Percentiles rank a stretch among this genome's conserved stretches.
phyloP scores from a whole-genome alignment of 345 rosid species.

The Arabidopsis suecica region DNA sequence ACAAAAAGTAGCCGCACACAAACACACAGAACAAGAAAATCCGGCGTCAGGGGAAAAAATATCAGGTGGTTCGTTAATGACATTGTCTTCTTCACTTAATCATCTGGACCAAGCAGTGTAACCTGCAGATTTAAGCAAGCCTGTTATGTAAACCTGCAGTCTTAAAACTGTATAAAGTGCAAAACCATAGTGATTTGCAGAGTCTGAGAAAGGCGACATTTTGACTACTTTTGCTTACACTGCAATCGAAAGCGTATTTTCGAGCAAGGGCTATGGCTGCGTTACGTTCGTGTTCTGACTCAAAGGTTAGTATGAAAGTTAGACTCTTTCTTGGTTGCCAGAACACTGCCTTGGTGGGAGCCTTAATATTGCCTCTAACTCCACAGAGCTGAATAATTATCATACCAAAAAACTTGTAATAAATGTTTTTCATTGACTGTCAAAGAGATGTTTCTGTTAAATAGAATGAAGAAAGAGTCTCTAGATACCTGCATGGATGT shows the following conservation, averaged over 20 bases:
- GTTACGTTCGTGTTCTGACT: conserved; percentile 88
- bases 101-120: conserved; percentile 84
- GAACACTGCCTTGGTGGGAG: conserved; percentile 70
- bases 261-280: conserved; percentile 81
- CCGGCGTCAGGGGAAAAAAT: conserved; percentile 14
- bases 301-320: conserved; percentile 74
- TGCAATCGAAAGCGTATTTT: conserved; percentile 87
- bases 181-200: background rate
- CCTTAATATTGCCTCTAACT: conserved; percentile 58
- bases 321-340: conserved; percentile 95
- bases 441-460: conserved; percentile 2
- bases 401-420: conserved; percentile 17
- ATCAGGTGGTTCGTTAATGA: conserved; percentile 40
- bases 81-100: conserved; percentile 39
- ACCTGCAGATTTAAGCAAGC: conserved; percentile 59
- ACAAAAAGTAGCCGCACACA: conserved; percentile 24
- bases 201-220: conserved; percentile 8
- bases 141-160: background rate
- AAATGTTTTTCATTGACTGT: background rate
- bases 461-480: background rate
- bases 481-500: conserved; percentile 82
- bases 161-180: background rate
- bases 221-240: conserved; percentile 50
- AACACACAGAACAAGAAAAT: conserved; percentile 41
- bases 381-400: conserved; percentile 68